Conservation (phyloP, 2,329 filamentous ascomycete species). For the Hymenoscyphus scutula region DNA sequence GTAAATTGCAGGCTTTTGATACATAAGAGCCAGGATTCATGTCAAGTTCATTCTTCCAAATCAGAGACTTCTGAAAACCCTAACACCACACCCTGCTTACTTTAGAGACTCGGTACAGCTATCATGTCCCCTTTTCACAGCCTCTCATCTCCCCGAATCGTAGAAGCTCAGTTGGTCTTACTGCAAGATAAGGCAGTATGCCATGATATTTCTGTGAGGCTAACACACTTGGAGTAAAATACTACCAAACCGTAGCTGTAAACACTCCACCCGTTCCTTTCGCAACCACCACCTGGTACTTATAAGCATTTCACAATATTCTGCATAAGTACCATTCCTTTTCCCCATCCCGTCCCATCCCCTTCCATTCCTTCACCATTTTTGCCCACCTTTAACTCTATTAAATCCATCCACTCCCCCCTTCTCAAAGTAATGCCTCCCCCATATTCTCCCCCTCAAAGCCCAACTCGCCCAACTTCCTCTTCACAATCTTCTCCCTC, state of each 20-base stretch:
- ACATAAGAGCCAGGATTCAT: no score
- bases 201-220: no score
- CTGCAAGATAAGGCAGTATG: no score
- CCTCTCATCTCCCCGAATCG: no score
- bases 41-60: no score
- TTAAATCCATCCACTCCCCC: neutral
- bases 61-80: no score
- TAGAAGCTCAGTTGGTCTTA: no score
- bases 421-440: slow-evolving; percentile 64
- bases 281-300: slow-evolving; percentile 24
- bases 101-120: no score
- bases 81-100: no score
- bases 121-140: no score
- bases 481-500: slow-evolving; percentile 68
- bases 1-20: no score
- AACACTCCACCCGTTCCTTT: neutral
- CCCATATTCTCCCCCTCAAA: slow-evolving; percentile 85
- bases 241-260: neutral
- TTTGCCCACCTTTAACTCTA: neutral
- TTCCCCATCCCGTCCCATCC: slow-evolving; percentile 4
- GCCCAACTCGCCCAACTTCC: slow-evolving; percentile 72
- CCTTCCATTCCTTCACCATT: neutral
- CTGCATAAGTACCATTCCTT: slow-evolving; percentile 37
- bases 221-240: no score
- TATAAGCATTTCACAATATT: slow-evolving; percentile 53